phyloP scores from a whole-genome alignment of 495 filamentous ascomycete genomes.

The Pseudoneurospora amorphoporcata region DNA sequence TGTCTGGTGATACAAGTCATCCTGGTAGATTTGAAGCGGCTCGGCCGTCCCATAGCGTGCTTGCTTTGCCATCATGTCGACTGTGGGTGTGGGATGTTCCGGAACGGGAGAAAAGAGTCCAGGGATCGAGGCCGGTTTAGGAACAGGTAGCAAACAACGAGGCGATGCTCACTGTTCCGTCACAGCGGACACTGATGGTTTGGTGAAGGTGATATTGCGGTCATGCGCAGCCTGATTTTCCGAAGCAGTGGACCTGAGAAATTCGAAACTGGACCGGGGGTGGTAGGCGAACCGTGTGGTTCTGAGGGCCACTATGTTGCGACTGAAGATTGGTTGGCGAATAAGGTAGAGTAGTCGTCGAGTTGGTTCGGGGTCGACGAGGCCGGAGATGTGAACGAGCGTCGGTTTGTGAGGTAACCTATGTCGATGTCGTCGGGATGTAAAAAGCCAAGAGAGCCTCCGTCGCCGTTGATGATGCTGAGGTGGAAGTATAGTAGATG shows the following conservation, averaged over 20 bases:
- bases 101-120: neutral
- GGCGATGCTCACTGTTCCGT: neutral
- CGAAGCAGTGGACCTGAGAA: neutral
- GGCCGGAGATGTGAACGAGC: neutral
- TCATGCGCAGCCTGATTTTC: neutral
- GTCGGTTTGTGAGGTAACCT: neutral
- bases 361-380: neutral
- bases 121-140: neutral
- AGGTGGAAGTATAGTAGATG: neutral
- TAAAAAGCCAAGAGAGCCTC: neutral
- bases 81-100: neutral
- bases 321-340: neutral
- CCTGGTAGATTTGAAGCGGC: constrained; percentile 54
- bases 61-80: constrained; percentile 36
- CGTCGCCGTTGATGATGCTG: neutral
- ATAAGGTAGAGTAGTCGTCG: neutral
- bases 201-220: neutral
- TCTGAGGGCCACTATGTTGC: neutral
- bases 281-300: neutral
- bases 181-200: neutral
- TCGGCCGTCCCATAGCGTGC: constrained; percentile 49
- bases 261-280: neutral
- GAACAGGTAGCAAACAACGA: neutral
- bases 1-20: constrained; percentile 42
- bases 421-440: neutral